Base-by-base conservation (phyloP, 129 eudicot genomes). In the Lactuca saligna region DNA sequence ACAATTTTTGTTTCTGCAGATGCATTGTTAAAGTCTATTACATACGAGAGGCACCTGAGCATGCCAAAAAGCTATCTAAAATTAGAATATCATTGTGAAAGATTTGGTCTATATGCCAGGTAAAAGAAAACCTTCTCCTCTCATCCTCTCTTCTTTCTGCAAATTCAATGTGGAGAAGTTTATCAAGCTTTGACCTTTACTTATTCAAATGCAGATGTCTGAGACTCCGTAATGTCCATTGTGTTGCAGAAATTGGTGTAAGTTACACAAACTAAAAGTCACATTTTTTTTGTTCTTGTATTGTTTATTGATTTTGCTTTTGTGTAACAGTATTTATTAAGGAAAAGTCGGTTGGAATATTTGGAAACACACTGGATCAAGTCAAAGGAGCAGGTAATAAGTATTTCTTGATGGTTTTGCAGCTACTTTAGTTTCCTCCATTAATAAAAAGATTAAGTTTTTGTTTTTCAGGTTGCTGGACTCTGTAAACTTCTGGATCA, bases 41-140 rank as follows among this genome's bases (percentile, higher is more conserved):
- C 82, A 75, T 72, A 58, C 12, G 76, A 69, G 65, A 68, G 70
- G 13, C 70, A 72, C 53, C 6, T 61, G 38, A 71, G 67, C 66
- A 70, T 70, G 42, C 68, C 74, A 70, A 59, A 48, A 73, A 78
- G 81, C 65, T 86, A 66, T 75, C 65, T 78, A 53, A 92, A 86
- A 48, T 79, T 92, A 70, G 69, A 81, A n/a, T 73, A 75, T 74
- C 98, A 88, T 54, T 92, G 89, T 78, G 84, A 88, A 65, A 76
- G 76, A 41, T 92, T 88, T 81, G 95, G 96, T 56, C 25, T 49
- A 20, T 86, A 86, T 79, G 84, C 80, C 68, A 84, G 96, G 98
- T 92, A 82, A 35, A 25, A 25, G 29, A 25, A 46, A 25, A 63
- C 15, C 55, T 17, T 66, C 9, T 14, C 54, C 17, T 8, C 37